Evolutionary conservation across 371 early-diverging fungal species (phyloP).

Genomic region (Mortierella sp.): DNA sequence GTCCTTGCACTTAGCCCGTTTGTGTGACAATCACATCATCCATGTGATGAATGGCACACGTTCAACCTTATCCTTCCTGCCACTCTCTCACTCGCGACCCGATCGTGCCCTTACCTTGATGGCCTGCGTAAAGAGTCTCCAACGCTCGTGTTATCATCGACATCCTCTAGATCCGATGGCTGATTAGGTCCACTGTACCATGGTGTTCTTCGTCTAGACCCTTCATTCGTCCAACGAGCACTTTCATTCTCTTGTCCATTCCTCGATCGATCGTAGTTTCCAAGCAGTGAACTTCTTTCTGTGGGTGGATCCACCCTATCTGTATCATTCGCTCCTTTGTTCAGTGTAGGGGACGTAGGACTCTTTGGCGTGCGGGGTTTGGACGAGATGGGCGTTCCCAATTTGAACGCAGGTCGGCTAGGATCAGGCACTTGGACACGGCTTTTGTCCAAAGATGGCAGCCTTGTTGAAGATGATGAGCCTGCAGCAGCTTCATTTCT

Average conservation of each 20-base stretch:
- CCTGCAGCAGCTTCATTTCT: too few relatives aligned
- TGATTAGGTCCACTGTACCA: constrained; percentile 27
- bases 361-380: constrained; percentile 12
- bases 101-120: constrained; percentile 29
- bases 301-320: constrained; percentile 5
- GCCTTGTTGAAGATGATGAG: background rate
- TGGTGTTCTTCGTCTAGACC: constrained; percentile 34
- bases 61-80: background rate
- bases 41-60: constrained; percentile 6
- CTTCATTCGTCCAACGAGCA: constrained; percentile 40
- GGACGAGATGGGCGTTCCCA: constrained; percentile 29
- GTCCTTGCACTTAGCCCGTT: background rate
- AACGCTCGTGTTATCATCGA: constrained; percentile 1
- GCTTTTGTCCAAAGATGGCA: constrained; percentile 41
- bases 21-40: constrained; percentile 24
- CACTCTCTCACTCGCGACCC: background rate
- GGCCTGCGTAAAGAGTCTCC: constrained; percentile 34
- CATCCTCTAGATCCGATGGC: constrained; percentile 1
- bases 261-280: constrained; percentile 13
- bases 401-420: constrained; percentile 39
- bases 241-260: constrained; percentile 10
- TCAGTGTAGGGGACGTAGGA: background rate
- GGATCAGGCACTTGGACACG: constrained; percentile 37
- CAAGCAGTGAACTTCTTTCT: constrained; percentile 36
- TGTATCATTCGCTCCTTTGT: background rate